These are phyloP conservation scores for Aureobasidium sp. DNA, from an alignment of 2,329 filamentous ascomycete species.

Conservation along the genomic window DNA sequence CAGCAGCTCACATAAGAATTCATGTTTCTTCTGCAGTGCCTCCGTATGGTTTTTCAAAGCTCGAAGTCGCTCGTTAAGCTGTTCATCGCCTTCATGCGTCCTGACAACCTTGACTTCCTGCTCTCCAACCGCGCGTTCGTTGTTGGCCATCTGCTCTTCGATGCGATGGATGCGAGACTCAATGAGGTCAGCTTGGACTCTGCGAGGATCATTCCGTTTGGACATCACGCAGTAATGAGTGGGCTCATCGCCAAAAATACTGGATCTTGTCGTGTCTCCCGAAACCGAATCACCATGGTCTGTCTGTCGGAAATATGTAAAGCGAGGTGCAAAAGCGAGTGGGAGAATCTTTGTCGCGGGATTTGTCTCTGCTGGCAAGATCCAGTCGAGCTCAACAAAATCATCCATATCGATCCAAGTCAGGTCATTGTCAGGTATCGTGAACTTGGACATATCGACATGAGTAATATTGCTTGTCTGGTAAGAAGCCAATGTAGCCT, in stretches of 20 bases:
- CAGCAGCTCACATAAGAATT: slow-evolving; percentile 53
- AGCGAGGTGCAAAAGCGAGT: slow-evolving; percentile 82
- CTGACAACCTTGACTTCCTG: slow-evolving; percentile 58
- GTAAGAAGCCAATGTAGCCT: slow-evolving; percentile 53
- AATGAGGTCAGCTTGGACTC: slow-evolving; percentile 81
- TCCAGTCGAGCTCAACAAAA: slow-evolving; percentile 97
- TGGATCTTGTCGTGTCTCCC: slow-evolving; percentile 74
- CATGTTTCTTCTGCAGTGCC: slow-evolving; percentile 50
- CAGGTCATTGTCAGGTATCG: slow-evolving; percentile 89
- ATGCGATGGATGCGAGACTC: slow-evolving; percentile 72
- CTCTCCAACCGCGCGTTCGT: slow-evolving; percentile 65
- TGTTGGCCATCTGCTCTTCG: slow-evolving; percentile 67
- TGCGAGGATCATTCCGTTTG: slow-evolving; percentile 62
- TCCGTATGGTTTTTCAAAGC: slow-evolving; percentile 50
- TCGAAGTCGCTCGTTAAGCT: slow-evolving; percentile 49
- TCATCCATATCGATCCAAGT: slow-evolving; percentile 99
- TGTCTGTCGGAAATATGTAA: slow-evolving; percentile 96
- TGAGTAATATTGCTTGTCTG: slow-evolving; percentile 30
- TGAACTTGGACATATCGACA: slow-evolving; percentile 73
- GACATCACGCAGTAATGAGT: slow-evolving; percentile 97
- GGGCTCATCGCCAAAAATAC: slow-evolving; percentile 85
- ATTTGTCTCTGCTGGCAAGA: slow-evolving; percentile 79
- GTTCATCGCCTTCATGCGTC: slow-evolving; percentile 32
- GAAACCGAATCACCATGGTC: slow-evolving; percentile 77
- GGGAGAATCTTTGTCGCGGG: slow-evolving; percentile 92